Percentiles rank a stretch among this genome's conserved stretches.
Evolutionary conservation across 176 grass and related monocot genomes (phyloP).

Genomic region (Raddia distichophylla): DNA sequence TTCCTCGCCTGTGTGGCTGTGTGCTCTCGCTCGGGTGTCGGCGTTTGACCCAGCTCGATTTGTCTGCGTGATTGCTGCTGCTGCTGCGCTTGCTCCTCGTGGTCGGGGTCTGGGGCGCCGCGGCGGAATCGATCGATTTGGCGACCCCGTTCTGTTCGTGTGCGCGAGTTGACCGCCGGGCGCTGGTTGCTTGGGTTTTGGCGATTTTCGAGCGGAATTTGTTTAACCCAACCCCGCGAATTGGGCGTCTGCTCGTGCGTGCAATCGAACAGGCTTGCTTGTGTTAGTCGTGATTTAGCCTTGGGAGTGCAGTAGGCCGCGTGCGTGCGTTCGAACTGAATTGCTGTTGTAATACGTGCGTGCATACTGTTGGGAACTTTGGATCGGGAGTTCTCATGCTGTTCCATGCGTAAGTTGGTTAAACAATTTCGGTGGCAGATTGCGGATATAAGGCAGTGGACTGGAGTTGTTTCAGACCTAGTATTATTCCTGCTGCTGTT

Average conservation of each 20-base stretch:
- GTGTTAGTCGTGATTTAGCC: background rate
- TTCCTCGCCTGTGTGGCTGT: background rate
- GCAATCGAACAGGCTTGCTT: background rate
- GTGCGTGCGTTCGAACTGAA: background rate
- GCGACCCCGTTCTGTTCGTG: background rate
- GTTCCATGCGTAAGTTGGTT: background rate
- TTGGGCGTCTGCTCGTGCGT: background rate
- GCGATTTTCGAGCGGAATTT: background rate
- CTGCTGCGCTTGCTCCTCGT: no score
- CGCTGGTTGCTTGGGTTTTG: background rate
- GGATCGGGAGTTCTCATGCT: background rate
- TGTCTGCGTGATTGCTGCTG: background rate
- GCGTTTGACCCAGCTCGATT: background rate
- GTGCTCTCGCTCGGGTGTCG: background rate
- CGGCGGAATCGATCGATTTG: background rate
- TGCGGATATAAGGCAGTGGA: background rate
- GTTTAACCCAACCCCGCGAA: background rate
- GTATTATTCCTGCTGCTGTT: background rate
- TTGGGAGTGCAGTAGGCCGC: background rate
- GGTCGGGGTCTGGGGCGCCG: background rate
- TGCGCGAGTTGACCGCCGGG: background rate
- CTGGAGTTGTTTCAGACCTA: background rate
- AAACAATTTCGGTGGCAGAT: background rate
- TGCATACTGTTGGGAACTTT: background rate
- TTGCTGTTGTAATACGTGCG: background rate